Base-by-base conservation (phyloP, 2,329 filamentous ascomycete species). In the Acrocalymma vagum region DNA sequence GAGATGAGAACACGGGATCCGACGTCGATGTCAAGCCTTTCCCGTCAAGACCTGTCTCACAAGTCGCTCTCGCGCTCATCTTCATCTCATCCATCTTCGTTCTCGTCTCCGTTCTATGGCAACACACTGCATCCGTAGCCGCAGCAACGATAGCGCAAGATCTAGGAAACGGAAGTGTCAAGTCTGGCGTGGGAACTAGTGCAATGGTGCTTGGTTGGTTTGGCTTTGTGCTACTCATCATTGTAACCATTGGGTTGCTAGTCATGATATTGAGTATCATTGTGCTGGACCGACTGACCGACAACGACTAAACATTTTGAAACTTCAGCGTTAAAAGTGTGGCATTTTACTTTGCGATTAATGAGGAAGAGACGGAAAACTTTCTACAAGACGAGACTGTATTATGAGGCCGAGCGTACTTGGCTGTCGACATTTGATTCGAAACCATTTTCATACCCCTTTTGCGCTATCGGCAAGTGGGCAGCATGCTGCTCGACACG, bases 131-230 rank as follows among this genome's bases (percentile, higher is more conserved):
- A 0, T 96, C 93, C 0, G 94, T 99, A 1, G 93, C 93, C 22
- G 94, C 94, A 15, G 91, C 90, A 45, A 88, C 95, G 53, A 92
- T 99, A 53, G 90, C 92, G 1, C 89, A 95, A 77, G 91, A 95
- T 64, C 83, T 96, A 54, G 92, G 87, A 23, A 96, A 96, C 69
- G 92, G 92, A 28, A 89, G 86, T 53, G 89, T 96, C 42, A 84
- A 81, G 68, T 90, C 86, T 41, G 92, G 92, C 22, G 90, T 96
- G 9, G 92, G 92, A n/a, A 92, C 90, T 32, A 89, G 87, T 25
- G 93, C 94, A 41, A 97, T 99, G 90, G 89, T 96, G 13, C 79
- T 99, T 63, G 94, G 94, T 44, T 99, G 94, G 94, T 97, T 99
- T 72, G 89, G 90, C 27, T 97, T 99, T 65, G 87, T 89, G 15